These are phyloP conservation scores for Serendipita vermifera DNA, from an alignment of 768 basidiomycete genomes.

Conservation along the genomic window DNA sequence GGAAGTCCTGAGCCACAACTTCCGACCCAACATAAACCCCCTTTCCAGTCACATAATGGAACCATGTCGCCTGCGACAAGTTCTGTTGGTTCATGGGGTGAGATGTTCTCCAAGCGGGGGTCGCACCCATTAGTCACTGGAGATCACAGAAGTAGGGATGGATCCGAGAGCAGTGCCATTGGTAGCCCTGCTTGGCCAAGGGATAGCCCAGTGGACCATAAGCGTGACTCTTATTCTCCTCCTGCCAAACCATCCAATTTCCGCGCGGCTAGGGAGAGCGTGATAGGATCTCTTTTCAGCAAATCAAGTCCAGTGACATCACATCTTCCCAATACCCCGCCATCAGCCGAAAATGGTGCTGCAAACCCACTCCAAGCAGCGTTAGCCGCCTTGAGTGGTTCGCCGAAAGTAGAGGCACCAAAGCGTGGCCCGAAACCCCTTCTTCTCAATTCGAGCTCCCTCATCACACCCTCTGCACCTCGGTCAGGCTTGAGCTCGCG, in stretches of 20 bases:
- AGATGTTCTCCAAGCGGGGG: constrained; percentile 5
- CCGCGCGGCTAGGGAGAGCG: constrained; percentile 43
- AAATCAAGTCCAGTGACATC: constrained; percentile 5
- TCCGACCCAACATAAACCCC: too few relatives aligned
- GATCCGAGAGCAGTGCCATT: not conserved
- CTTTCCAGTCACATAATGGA: too few relatives aligned
- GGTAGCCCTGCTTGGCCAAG: not conserved
- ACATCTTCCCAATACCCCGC: not conserved
- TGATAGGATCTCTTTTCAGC: constrained; percentile 21
- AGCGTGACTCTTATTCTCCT: constrained; percentile 32
- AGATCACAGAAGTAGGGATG: not conserved
- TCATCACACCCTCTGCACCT: constrained; percentile 24
- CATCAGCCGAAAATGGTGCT: not conserved
- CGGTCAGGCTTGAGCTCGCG: constrained; percentile 14
- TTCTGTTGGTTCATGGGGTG: constrained; percentile 4
- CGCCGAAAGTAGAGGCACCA: constrained; percentile 22
- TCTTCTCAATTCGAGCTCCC: constrained; percentile 41
- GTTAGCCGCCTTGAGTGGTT: constrained; percentile 29
- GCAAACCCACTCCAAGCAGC: constrained; percentile 21
- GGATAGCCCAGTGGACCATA: too few relatives aligned
- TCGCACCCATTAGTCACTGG: not conserved
- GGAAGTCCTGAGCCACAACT: too few relatives aligned
- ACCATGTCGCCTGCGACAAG: not conserved
- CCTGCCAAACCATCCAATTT: constrained; percentile 48
- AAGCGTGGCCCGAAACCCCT: constrained; percentile 55